phyloP scores from a whole-genome alignment of 768 basidiomycete species.

The Suillus cothurnatus region DNA sequence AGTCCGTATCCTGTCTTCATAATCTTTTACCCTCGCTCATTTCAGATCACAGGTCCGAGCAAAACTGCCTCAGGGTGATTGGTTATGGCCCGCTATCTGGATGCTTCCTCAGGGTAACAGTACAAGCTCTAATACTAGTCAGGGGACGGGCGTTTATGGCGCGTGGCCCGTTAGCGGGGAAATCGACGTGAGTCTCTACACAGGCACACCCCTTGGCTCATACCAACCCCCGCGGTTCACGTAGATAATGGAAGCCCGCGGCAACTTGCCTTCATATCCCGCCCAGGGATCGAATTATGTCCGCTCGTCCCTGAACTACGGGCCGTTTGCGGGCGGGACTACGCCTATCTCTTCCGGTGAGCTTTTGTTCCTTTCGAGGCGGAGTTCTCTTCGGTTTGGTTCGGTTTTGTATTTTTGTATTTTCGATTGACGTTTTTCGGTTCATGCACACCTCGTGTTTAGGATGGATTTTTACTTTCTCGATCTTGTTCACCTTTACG shows the following conservation, averaged over 20 bases:
- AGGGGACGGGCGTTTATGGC: constrained; percentile 28
- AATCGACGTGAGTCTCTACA: constrained; percentile 57
- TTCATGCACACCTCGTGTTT: not conserved
- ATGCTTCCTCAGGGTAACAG: constrained; percentile 31
- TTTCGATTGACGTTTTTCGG: not conserved
- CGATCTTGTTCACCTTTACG: not conserved
- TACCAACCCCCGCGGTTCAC: not conserved
- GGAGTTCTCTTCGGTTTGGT: not conserved
- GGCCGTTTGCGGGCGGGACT: constrained; percentile 43
- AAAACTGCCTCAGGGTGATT: constrained; percentile 57
- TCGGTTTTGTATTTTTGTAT: not conserved
- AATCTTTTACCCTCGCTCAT: not conserved
- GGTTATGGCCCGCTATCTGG: constrained; percentile 38
- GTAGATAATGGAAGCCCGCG: constrained; percentile 57
- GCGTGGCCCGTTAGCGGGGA: constrained; percentile 57
- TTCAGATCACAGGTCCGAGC: constrained; percentile 48
- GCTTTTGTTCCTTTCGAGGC: not conserved
- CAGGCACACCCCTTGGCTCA: not conserved
- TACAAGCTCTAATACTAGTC: constrained; percentile 8
- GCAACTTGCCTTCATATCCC: constrained; percentile 45
- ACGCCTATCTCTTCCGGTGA: constrained; percentile 34
- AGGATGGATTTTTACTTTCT: not conserved
- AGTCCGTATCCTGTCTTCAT: constrained; percentile 24
- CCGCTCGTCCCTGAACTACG: constrained; percentile 69
- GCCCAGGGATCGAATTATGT: constrained; percentile 49